A percentile compares a stretch with the other conserved stretches of the same genome.
Evolutionary conservation across 345 rosid genomes (phyloP).

Genomic region (Chamaenerion angustifolium): DNA sequence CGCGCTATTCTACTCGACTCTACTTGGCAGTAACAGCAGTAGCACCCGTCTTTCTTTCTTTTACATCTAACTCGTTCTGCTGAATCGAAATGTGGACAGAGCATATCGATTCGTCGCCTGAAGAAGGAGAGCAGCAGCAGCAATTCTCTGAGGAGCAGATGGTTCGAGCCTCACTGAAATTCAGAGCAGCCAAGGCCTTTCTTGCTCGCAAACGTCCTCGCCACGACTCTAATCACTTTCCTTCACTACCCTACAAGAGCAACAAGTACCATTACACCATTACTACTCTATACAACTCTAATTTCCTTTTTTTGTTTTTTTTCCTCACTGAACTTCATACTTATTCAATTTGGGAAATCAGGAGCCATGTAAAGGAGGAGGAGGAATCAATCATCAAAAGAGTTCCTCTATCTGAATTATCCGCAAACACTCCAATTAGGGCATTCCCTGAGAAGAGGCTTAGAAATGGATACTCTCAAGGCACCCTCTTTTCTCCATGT

Average conservation of each 20-base stretch:
- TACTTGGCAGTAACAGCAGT: no score
- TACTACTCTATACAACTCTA: not conserved
- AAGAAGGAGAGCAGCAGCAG: slow-evolving; percentile 4
- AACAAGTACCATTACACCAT: not conserved
- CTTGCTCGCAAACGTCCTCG: slow-evolving; percentile 51
- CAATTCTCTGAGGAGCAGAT: slow-evolving; percentile 15
- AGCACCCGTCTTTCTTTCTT: no score
- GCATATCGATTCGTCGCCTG: not conserved
- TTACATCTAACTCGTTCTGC: no score
- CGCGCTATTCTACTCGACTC: no score
- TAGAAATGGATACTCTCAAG: slow-evolving; percentile 7
- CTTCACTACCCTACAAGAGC: not conserved
- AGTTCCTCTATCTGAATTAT: slow-evolving; percentile 47
- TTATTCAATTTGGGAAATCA: slow-evolving; percentile 6
- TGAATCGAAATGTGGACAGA: no score
- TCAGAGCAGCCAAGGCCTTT: slow-evolving; percentile 51
- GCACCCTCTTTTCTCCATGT: slow-evolving; percentile 8
- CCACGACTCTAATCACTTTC: slow-evolving; percentile 8
- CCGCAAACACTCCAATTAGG: slow-evolving; percentile 20
- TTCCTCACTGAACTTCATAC: slow-evolving; percentile 2
- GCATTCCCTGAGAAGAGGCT: slow-evolving; percentile 6
- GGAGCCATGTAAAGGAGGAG: not conserved
- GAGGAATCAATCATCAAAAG: slow-evolving; percentile 17
- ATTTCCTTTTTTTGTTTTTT: not conserved
- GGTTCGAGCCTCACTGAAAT: slow-evolving; percentile 47